Base-by-base conservation (phyloP, 192 early-diverging fungal species). In the Coemansia sp. region DNA sequence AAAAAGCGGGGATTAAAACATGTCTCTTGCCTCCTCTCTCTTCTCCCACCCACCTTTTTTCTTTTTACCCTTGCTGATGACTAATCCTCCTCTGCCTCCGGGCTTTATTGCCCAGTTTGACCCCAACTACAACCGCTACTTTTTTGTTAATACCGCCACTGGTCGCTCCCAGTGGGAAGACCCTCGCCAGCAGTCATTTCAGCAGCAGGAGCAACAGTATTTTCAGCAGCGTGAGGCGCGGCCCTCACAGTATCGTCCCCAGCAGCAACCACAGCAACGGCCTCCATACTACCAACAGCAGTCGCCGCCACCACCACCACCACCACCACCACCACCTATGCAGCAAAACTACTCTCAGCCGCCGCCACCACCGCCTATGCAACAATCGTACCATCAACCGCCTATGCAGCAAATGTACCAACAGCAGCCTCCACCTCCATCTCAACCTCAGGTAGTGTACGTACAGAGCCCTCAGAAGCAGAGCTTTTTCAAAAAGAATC, bases 61-160 rank as follows among this genome's bases (percentile, higher is more conserved):
- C 23, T 28, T 59, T 20, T 28, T 21, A 18, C 26, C 7, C 26
- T 60, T 45, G 2, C 11, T 13, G 37, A 60, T 36, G 43, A 58
- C 39, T 43, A 31, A 48, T 26, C n/a, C 28, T n/a, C 63, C 66
- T 13, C 74, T 77, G 31, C 74, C 74, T 4, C 68, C 68, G 24
- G 59, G 65, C 38, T 76, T 63, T 66, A 63, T 64, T 26, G 67
- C 45, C 10, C 56, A 53, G 23, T 66, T 55, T 37, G 74, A 76
- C 63, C 28, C 39, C 0, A 28, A 37, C 46, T 59, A 50, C 50
- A 38, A 60, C 11, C 74, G 68, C 5, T 28, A 61, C 26, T 76
- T 59, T 20, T 79, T 60, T 39, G 71, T 79, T 3, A 63, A 79
- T 40, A 63, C 39, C 21, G 51, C 33, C 57, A 79, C 77, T 20